These are phyloP conservation scores for Poteriospumella lacustris DNA, from an alignment of 108 stramenopile species.

Conservation along the genomic window DNA sequence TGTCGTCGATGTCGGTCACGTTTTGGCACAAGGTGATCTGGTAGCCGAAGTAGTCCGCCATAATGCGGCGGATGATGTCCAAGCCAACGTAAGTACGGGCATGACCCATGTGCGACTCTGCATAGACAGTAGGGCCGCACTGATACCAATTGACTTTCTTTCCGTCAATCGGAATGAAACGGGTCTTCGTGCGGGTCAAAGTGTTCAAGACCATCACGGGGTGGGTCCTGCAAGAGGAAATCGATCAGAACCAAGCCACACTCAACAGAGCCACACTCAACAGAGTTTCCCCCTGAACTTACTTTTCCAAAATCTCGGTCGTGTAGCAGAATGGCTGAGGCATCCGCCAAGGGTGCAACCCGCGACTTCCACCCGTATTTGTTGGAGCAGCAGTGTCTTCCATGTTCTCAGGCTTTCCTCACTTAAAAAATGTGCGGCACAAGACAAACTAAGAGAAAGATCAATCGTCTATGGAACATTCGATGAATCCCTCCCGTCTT, in stretches of 20 bases:
- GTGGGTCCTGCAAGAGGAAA: neutral
- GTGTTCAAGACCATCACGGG: conserved; percentile 59
- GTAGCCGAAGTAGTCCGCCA: conserved; percentile 87
- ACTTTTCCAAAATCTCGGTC: conserved; percentile 9
- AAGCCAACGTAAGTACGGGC: conserved; percentile 86
- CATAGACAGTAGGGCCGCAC: conserved; percentile 98
- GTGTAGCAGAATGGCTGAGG: conserved; percentile 23
- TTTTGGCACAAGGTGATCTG: conserved; percentile 77
- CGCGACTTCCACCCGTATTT: no score
- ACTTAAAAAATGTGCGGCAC: no score
- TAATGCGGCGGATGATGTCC: conserved; percentile 83
- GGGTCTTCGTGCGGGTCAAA: conserved; percentile 57
- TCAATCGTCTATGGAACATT: no score
- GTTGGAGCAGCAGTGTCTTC: no score
- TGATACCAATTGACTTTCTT: conserved; percentile 76
- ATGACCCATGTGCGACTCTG: conserved; percentile 89
- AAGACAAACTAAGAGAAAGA: no score
- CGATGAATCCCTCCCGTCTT: no score
- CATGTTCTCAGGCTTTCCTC: no score
- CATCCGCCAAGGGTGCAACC: conserved; percentile 23
- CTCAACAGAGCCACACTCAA: no score
- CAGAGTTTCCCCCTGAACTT: neutral
- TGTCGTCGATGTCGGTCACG: conserved; percentile 97
- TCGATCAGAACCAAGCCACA: neutral
- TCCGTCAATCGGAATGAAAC: conserved; percentile 57